Evolutionary conservation across 2,329 filamentous ascomycete genomes (phyloP), one percentile per base, ranked within the genome.

Genomic region (Phoma sp.): DNA sequence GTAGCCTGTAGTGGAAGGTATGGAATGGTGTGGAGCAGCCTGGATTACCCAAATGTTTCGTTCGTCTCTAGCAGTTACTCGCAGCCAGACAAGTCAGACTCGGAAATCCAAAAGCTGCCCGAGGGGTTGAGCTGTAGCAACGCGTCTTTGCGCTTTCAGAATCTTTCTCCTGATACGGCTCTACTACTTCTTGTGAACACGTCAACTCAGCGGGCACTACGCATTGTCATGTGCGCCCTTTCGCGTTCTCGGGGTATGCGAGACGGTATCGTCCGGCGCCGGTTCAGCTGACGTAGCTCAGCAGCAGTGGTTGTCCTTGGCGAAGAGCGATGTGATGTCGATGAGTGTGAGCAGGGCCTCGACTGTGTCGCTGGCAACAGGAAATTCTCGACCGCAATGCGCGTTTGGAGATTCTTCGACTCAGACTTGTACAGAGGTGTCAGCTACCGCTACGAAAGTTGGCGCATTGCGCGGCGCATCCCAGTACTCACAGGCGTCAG

Each of bases 31-130:
- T 55, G 41, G 39, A 50, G 53, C 65, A 60, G 64, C 58, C 57
- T 69, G 70, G 67, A 67, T 66, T 71, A 55, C 62, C 42, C 58
- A 60, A 62, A 61, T 60, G 47, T 25, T 57, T 59, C 32, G 55
- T 47, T 54, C 69, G 69, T 65, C 65, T 72, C 68, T 69, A 71
- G 58, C n/a, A 45, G 62, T 61, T 55, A 60, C 55, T 52, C 24
- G 38, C 24, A 46, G 39, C 35, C 43, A 55, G 56, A 43, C 42
- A 53, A 56, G 59, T 65, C 27, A 29, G 9, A 9, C 6, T 29
- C 9, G 9, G 27, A 18, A 18, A 18, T 18, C 18, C 18, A 18
- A 18, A 18, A 29, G 6, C 47, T 49, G 53, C 35, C 62, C 59
- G 56, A 41, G 36, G n/a, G 38, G 52, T 55, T 36, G 44, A 23